Percentiles rank a stretch among this genome's conserved stretches.
These are phyloP conservation scores for Xylariaceae sp. DNA, from an alignment of 2,329 filamentous ascomycete genomes.

Conservation along the genomic window DNA sequence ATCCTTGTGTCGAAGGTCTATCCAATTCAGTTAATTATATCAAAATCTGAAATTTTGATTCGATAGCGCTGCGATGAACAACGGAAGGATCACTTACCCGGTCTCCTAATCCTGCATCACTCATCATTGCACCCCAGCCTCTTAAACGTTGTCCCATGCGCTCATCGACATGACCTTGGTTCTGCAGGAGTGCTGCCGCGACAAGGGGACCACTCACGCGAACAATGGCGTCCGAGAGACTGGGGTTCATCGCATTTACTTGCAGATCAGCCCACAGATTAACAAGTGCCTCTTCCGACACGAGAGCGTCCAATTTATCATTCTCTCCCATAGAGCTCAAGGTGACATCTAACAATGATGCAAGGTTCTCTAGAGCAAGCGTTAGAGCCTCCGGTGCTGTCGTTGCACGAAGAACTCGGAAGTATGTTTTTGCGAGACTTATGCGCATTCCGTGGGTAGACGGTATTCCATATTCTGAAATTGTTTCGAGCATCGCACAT, in stretches of 20 bases:
- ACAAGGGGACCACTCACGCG: constrained; percentile 46
- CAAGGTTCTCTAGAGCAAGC: constrained; percentile 47
- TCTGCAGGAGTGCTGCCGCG: constrained; percentile 30
- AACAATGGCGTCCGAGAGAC: constrained; percentile 49
- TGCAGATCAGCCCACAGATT: constrained; percentile 42
- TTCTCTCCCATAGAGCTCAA: constrained; percentile 24
- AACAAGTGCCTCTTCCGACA: constrained; percentile 33
- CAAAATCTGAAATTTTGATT: neutral
- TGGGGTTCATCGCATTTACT: constrained; percentile 42
- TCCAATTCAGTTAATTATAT: constrained; percentile 6
- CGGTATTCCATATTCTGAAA: constrained; percentile 28
- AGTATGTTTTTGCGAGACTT: constrained; percentile 43
- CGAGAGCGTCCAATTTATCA: constrained; percentile 28
- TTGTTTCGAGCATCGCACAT: constrained; percentile 39
- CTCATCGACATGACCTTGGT: constrained; percentile 8
- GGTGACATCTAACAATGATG: constrained; percentile 42
- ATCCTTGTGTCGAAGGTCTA: constrained; percentile 65
- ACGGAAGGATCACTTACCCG: constrained; percentile 39
- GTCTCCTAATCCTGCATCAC: constrained; percentile 46
- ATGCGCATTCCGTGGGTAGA: constrained; percentile 25
- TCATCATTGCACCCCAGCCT: constrained; percentile 51
- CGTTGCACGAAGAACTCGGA: constrained; percentile 38
- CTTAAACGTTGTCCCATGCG: constrained; percentile 25
- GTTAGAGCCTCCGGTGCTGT: constrained; percentile 45
- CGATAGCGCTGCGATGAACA: neutral